Evolutionary conservation across 371 early-diverging fungal species (phyloP).

Genomic region (Mortierella sp.): DNA sequence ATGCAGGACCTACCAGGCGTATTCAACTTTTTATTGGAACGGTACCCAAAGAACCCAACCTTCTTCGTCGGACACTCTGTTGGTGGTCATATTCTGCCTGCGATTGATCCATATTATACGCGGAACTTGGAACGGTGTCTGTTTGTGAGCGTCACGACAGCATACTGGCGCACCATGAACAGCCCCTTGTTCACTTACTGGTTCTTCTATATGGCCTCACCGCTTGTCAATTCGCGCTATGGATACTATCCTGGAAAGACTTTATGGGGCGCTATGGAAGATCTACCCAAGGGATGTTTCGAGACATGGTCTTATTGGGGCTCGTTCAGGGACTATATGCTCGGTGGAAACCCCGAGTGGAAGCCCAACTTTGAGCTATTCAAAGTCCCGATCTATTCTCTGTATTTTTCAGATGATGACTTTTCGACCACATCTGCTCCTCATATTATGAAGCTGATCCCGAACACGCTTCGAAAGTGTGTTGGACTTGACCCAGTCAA

Average conservation of each 20-base stretch:
- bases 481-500: constrained; percentile 32
- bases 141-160: constrained; percentile 45
- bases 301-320: constrained; percentile 49
- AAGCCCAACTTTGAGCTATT: constrained; percentile 48
- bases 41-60: constrained; percentile 40
- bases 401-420: constrained; percentile 52
- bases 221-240: constrained; percentile 31
- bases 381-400: constrained; percentile 39
- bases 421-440: constrained; percentile 37
- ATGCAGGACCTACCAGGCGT: constrained; percentile 49
- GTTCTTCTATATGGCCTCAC: constrained; percentile 46
- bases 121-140: constrained; percentile 46
- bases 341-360: constrained; percentile 54
- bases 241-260: constrained; percentile 53
- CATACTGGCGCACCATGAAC: constrained; percentile 49
- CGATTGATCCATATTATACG: constrained; percentile 43
- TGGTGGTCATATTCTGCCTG: constrained; percentile 47
- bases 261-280: constrained; percentile 49
- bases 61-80: constrained; percentile 50
- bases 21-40: constrained; percentile 37
- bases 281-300: constrained; percentile 47
- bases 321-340: constrained; percentile 40
- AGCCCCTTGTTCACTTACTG: constrained; percentile 43
- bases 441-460: constrained; percentile 29
- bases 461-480: constrained; percentile 33